Base-by-base conservation (phyloP, 1,284 basidiomycete genomes). In the Tausonia pullulans region DNA sequence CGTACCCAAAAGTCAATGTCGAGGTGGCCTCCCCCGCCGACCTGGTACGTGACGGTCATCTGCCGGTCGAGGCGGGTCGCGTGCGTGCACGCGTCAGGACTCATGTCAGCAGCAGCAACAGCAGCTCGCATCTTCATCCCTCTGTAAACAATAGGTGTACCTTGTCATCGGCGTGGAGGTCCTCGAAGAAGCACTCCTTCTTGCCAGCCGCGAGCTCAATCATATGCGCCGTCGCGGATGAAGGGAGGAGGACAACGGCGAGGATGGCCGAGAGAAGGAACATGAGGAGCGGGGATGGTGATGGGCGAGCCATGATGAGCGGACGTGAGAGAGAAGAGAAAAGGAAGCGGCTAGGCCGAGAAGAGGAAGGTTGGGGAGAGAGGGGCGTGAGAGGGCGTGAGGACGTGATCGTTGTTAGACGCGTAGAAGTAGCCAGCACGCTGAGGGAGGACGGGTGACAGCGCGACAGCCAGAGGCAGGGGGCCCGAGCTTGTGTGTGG, bases 21-120 rank as follows among this genome's bases (percentile, higher is more conserved):
- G 62, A 98, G 79, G 72, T 97, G 89, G 0, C 96, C 96, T 44
- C 95, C 94, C 39, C 90, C 89, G 63, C 93, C 93, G 10, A 98
- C 95, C 82, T 98, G 95, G 76, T 97, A 98, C 56, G 95, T 97
- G 62, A 99, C 88, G 44, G 96, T 97, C 95, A 99, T 98, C 91
- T 98, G 74, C 11, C 55, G n/a, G 4, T 41, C 55, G 2, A 7
- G 44, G 39, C 53, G 27, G 6, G 5, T 27, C 39, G 5, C 9
- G 5, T 57, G 5, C 5, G 11, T 6, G 41, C 16, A 3, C 55
- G n/a, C 40, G n/a, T 48, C 8, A 48, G 46, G 8, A 7, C 46
- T 48, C 46, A 13, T 7, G 6, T 39, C 55, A 27, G n/a, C n/a
- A 8, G 39, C 41, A 6, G 8, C 11, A 41, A 11, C n/a, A 7